Evolutionary conservation across 306 rosid genomes (phyloP), one percentile per base, ranked within the genome.

Genomic region (Quercus rubra): DNA sequence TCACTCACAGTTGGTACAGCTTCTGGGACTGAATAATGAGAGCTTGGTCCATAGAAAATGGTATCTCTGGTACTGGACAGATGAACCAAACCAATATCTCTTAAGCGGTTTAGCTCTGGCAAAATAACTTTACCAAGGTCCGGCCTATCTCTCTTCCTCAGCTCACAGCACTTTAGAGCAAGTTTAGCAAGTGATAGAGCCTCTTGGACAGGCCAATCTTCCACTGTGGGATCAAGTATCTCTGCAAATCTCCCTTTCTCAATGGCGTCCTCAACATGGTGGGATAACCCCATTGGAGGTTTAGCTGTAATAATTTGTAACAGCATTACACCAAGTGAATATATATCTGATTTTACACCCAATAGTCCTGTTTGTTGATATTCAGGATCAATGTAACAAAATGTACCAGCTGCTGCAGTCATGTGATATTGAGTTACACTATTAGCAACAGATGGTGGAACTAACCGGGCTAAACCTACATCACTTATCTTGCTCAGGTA

Each of bases 321-420:
- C 46, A 94, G 75, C 85, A 92, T 35, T 9, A 94, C 86, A 41
- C 99, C 99, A 1, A 92, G 80, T 5, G 99, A 94, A 52, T 91
- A 94, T 79, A 91, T 79, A 73, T 94, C 99, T 3, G 99, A 94
- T 81, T 92, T 92, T 69, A 94, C 99, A 51, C 99, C 92, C 84
- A 94, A 79, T 82, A 87, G 35, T 31, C 99, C 97, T 3, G 97
- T 91, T 66, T 92, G 89, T 30, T 94, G 99, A 78, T 94, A 94
- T 85, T 94, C 99, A 0, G 99, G 99, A 55, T 94, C 99, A 54
- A 94, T 94, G 75, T 94, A 94, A 70, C 93, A 94, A n/a, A 94
- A 88, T n/a, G 97, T 94, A 73, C 99, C 99, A 0, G 97, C 99
- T 5, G 99, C 97, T 33, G 92, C 89, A 33, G 97, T 94, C 81